phyloP scores from a whole-genome alignment of 2,329 filamentous ascomycete species.

The Dendryphion nanum region DNA sequence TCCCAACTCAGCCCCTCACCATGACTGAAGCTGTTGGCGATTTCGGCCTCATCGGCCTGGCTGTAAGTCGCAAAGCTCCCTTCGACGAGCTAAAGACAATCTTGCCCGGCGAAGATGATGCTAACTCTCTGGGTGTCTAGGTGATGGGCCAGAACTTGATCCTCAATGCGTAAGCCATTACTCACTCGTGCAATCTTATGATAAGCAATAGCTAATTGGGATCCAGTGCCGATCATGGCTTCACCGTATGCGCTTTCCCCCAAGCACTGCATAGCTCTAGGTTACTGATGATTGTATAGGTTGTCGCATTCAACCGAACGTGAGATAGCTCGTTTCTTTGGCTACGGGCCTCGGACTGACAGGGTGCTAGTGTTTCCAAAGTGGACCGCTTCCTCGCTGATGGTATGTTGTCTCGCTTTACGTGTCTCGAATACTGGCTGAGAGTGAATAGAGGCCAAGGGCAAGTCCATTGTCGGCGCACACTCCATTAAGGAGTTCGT shows the following conservation, averaged over 20 bases:
- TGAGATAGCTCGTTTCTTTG: conserved; percentile 7
- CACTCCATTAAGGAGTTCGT: conserved; percentile 93
- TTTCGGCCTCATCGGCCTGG: conserved; percentile 55
- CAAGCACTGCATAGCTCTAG: no score
- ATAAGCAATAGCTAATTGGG: conserved; percentile 25
- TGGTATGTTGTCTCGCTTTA: conserved; percentile 26
- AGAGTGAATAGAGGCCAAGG: conserved; percentile 49
- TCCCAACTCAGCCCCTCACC: conserved; percentile 19
- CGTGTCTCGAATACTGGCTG: neutral
- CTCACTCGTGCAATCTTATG: conserved; percentile 7
- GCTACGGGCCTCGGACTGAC: conserved; percentile 21
- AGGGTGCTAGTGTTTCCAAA: conserved; percentile 68
- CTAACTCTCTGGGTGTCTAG: conserved; percentile 13
- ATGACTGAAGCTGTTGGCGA: conserved; percentile 47
- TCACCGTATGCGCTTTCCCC: conserved; percentile 59
- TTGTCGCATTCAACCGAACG: conserved; percentile 98
- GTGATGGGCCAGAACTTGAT: conserved; percentile 56
- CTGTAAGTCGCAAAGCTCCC: conserved; percentile 29
- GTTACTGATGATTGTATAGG: conserved; percentile 12
- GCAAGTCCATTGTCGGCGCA: conserved; percentile 93
- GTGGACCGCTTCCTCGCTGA: conserved; percentile 92
- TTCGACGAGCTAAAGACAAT: neutral
- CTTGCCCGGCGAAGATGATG: conserved; percentile 1
- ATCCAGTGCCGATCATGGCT: conserved; percentile 59
- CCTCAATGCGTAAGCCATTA: conserved; percentile 48